These are phyloP conservation scores for Nemania serpens DNA, from an alignment of 2,329 filamentous ascomycete species.

Conservation along the genomic window DNA sequence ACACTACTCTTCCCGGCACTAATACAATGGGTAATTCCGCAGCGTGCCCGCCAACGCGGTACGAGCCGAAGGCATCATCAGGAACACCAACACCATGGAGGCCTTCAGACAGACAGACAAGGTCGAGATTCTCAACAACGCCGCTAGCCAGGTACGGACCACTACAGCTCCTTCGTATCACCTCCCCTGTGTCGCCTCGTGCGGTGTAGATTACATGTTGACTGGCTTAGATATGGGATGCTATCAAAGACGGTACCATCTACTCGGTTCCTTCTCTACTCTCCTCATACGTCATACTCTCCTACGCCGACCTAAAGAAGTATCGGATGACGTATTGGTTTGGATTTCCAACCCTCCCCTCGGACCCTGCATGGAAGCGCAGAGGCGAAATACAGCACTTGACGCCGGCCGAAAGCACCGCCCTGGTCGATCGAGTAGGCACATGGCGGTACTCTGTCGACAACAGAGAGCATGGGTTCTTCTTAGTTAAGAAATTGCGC, in stretches of 20 bases:
- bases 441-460: slow-evolving; percentile 88
- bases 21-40: slow-evolving; percentile 32
- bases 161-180: not conserved
- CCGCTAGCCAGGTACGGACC: slow-evolving; percentile 72
- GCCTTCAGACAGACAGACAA: slow-evolving; percentile 89
- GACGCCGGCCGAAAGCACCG: slow-evolving; percentile 71
- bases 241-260: slow-evolving; percentile 94
- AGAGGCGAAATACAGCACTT: slow-evolving; percentile 60
- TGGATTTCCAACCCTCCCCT: slow-evolving; percentile 90
- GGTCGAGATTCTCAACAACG: slow-evolving; percentile 73
- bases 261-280: slow-evolving; percentile 93
- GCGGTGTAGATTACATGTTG: not conserved
- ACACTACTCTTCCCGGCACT: slow-evolving; percentile 16
- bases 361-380: slow-evolving; percentile 80
- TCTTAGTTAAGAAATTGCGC: slow-evolving; percentile 80
- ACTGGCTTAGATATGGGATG: slow-evolving; percentile 81
- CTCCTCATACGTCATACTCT: slow-evolving; percentile 85
- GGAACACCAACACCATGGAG: slow-evolving; percentile 94
- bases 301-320: slow-evolving; percentile 94
- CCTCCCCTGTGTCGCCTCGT: not conserved
- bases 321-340: slow-evolving; percentile 99
- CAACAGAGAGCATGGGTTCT: slow-evolving; percentile 87
- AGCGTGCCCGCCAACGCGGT: slow-evolving; percentile 73
- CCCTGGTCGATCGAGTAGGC: slow-evolving; percentile 80
- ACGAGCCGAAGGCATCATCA: slow-evolving; percentile 90